These are phyloP conservation scores for Chaetothyriales sp. DNA, from an alignment of 2,329 filamentous ascomycete species.

Conservation along the genomic window DNA sequence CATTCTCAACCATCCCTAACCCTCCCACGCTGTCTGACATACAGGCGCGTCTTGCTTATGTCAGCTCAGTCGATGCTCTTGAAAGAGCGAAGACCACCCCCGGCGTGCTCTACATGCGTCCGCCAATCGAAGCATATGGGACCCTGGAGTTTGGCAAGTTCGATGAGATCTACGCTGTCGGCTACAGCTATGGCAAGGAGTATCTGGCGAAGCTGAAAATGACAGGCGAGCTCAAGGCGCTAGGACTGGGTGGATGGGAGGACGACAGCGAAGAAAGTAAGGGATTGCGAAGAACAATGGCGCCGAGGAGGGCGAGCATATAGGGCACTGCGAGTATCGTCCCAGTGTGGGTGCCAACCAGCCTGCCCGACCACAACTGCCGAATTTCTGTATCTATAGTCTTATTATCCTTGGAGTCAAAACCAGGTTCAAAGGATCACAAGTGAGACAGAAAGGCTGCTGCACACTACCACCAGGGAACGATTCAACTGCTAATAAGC, in stretches of 20 bases:
- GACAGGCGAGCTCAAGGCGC: conserved; percentile 56
- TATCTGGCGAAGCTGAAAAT: conserved; percentile 65
- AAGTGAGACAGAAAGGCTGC: no score
- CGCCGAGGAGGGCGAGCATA: conserved; percentile 65
- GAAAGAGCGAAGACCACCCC: conserved; percentile 83
- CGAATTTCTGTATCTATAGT: no score
- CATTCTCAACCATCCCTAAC: conserved; percentile 76
- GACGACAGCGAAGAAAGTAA: conserved; percentile 57
- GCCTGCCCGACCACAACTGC: no score
- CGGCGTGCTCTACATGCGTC: conserved; percentile 91
- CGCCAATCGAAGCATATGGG: conserved; percentile 83
- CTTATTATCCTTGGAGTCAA: no score
- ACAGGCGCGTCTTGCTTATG: conserved; percentile 85
- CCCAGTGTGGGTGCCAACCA: no score
- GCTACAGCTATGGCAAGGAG: conserved; percentile 71
- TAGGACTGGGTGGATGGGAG: conserved; percentile 36
- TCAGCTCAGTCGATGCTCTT: conserved; percentile 84
- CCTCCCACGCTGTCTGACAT: conserved; percentile 93
- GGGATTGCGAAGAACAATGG: conserved; percentile 63
- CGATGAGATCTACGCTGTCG: conserved; percentile 86
- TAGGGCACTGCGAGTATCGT: conserved; percentile 23
- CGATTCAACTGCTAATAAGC: no score
- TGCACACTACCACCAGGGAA: background rate
- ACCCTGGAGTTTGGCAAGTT: conserved; percentile 96
- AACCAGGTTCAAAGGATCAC: no score